Conservation (phyloP, 2,329 filamentous ascomycete species). For the Fusarium newnesense region DNA sequence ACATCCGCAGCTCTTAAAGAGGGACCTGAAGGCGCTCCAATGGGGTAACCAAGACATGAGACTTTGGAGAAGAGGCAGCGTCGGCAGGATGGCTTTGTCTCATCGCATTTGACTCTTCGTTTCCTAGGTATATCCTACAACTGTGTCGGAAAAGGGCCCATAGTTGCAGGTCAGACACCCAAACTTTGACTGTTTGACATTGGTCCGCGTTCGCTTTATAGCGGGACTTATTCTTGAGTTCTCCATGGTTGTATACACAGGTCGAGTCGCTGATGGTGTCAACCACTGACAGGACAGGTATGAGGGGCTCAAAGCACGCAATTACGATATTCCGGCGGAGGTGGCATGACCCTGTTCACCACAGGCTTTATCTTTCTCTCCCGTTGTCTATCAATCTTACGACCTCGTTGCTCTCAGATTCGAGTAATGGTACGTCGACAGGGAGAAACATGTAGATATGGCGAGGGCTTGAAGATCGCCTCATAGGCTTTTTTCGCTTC, state of each 20-base stretch:
- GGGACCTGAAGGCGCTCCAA: background rate
- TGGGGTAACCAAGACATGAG: constrained; percentile 15
- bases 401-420: too few relatives aligned
- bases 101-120: constrained; percentile 30
- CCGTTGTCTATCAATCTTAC: too few relatives aligned
- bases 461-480: too few relatives aligned
- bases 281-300: background rate
- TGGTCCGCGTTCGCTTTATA: constrained; percentile 9
- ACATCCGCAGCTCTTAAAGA: accelerated
- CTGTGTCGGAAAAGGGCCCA: accelerated
- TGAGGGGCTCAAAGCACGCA: too few relatives aligned
- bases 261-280: accelerated
- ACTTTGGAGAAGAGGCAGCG: constrained; percentile 24
- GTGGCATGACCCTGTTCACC: background rate
- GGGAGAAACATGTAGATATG: too few relatives aligned
- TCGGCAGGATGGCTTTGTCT: constrained; percentile 23
- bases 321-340: background rate
- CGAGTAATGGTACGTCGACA: too few relatives aligned
- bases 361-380: too few relatives aligned
- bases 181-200: constrained; percentile 32
- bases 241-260: background rate
- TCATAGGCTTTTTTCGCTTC: too few relatives aligned
- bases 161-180: constrained; percentile 35
- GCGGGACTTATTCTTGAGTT: accelerated
- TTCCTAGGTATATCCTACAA: background rate